These are phyloP conservation scores for Aspergillus eucalypticola DNA, from an alignment of 2,329 filamentous ascomycete genomes.

Conservation along the genomic window DNA sequence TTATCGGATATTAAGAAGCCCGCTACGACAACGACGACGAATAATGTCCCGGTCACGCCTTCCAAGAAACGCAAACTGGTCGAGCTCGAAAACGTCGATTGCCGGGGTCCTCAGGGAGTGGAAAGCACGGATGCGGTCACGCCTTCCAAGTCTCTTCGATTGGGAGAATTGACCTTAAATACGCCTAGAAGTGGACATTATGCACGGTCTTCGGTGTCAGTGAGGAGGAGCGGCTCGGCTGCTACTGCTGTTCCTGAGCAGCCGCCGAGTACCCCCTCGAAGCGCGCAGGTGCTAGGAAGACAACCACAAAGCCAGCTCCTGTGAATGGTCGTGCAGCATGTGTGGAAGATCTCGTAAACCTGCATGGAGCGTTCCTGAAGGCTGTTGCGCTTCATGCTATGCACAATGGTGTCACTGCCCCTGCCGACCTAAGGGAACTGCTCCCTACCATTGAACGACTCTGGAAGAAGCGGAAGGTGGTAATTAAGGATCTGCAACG, in stretches of 20 bases:
- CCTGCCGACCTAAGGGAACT: constrained; percentile 66
- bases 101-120: constrained; percentile 13
- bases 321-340: constrained; percentile 22
- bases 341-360: constrained; percentile 56
- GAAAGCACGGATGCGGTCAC: constrained; percentile 23
- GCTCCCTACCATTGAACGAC: constrained; percentile 62
- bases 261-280: constrained; percentile 29
- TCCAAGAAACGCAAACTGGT: constrained; percentile 45
- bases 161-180: constrained; percentile 34
- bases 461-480: constrained; percentile 73
- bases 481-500: constrained; percentile 65
- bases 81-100: constrained; percentile 37
- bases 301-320: background rate
- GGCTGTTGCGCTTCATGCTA: constrained; percentile 67
- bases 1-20: constrained; percentile 35
- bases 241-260: background rate
- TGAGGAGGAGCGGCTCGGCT: background rate
- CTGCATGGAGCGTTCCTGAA: constrained; percentile 69
- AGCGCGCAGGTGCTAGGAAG: constrained; percentile 15
- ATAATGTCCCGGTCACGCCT: constrained; percentile 34
- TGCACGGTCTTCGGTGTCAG: constrained; percentile 5
- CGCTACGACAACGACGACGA: constrained; percentile 15
- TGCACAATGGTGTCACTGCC: constrained; percentile 64
- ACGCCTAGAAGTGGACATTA: constrained; percentile 35
- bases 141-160: constrained; percentile 37